Percentiles rank a stretch among this genome's conserved stretches.
phyloP scores from a whole-genome alignment of 192 early-diverging fungal species.

The Lunasporangiospora selenospora region DNA sequence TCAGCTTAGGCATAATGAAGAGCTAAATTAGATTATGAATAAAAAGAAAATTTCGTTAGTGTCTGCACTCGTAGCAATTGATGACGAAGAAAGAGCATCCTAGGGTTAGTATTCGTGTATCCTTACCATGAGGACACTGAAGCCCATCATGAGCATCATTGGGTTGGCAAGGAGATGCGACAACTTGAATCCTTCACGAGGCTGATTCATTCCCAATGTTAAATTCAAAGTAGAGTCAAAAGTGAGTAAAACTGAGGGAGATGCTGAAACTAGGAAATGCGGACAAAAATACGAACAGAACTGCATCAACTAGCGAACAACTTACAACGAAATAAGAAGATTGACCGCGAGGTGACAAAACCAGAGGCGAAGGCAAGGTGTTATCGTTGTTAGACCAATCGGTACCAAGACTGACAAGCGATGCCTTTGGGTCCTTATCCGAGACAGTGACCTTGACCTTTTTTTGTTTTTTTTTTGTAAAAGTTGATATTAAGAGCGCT shows the following conservation, averaged over 20 bases:
- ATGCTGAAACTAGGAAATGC: background rate
- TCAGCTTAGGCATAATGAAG: slow-evolving; percentile 63
- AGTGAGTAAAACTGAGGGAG: too few species aligned
- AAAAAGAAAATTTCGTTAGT: too few species aligned
- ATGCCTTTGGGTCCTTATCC: slow-evolving; percentile 40
- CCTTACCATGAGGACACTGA: slow-evolving; percentile 54
- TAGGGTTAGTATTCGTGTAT: too few species aligned
- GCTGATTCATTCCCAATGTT: too few species aligned
- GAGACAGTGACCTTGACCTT: slow-evolving; percentile 58
- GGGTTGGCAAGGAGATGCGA: slow-evolving; percentile 62
- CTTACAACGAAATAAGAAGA: slow-evolving; percentile 60
- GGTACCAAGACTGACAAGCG: slow-evolving; percentile 47
- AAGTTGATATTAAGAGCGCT: background rate
- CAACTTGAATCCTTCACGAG: slow-evolving; percentile 60
- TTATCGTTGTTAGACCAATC: slow-evolving; percentile 58
- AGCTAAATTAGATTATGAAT: too few species aligned
- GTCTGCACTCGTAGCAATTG: too few species aligned
- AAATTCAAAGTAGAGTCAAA: too few species aligned
- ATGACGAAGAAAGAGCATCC: too few species aligned
- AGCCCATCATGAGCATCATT: slow-evolving; percentile 66
- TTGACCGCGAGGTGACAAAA: slow-evolving; percentile 46
- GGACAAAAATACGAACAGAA: background rate
- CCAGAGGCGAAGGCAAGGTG: slow-evolving; percentile 52
- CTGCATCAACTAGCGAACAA: background rate
- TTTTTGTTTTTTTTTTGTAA: background rate